Conservation (phyloP, 441 rosid genomes). For the Gossypium laxum region DNA sequence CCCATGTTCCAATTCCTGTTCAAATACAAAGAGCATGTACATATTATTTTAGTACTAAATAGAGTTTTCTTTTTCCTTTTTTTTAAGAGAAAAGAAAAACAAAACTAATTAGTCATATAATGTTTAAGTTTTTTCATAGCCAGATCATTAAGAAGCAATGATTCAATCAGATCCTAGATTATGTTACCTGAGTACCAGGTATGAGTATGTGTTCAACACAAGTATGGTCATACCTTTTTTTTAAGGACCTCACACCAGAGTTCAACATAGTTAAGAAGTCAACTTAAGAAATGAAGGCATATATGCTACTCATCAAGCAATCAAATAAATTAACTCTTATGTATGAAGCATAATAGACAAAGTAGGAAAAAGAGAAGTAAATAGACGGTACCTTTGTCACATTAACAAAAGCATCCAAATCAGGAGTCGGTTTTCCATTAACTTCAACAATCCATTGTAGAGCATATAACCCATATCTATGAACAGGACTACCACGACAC, state of each 20-base stretch:
- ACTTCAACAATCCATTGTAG: conserved; percentile 93
- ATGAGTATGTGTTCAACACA: not conserved
- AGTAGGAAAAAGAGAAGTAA: not conserved
- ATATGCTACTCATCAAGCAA: not conserved
- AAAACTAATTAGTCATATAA: not conserved
- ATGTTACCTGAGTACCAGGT: not conserved
- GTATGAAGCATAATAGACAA: not conserved
- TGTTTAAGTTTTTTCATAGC: not conserved
- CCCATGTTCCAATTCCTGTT: conserved; percentile 70
- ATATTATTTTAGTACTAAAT: not conserved
- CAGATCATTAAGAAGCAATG: not conserved
- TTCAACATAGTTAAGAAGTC: not conserved
- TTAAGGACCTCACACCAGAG: not conserved
- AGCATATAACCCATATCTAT: conserved; percentile 78
- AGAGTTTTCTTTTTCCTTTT: not conserved
- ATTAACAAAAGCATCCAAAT: conserved; percentile 61
- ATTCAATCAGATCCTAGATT: not conserved
- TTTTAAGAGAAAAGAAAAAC: too few relatives aligned
- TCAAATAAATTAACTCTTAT: not conserved
- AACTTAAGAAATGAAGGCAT: not conserved
- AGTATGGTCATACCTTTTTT: not conserved
- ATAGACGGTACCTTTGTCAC: conserved; percentile 59
- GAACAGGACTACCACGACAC: conserved; percentile 85
- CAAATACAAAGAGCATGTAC: not conserved
- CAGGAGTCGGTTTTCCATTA: conserved; percentile 72